phyloP scores from a whole-genome alignment of 257 asterid genomes.

The Jacaranda copaia region DNA sequence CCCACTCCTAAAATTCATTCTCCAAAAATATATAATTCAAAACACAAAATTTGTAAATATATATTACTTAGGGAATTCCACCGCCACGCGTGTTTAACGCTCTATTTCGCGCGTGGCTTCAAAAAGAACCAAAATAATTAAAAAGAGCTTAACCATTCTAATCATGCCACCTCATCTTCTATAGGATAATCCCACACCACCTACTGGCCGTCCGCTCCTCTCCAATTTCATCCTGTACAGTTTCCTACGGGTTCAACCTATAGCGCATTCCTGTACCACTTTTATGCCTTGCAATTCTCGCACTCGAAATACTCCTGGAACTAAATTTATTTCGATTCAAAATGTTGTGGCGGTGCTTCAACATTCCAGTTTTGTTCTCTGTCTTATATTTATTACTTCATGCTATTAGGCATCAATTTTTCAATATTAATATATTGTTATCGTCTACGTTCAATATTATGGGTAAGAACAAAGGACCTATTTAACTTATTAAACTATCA shows the following conservation, averaged over 20 bases:
- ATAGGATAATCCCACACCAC: constrained; percentile 16
- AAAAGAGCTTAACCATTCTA: constrained; percentile 34
- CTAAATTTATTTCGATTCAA: neutral
- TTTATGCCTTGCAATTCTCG: neutral
- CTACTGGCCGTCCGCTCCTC: constrained; percentile 22
- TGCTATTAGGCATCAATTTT: too few species aligned
- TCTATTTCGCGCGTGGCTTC: neutral
- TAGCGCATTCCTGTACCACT: neutral
- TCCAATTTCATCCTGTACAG: constrained; percentile 16
- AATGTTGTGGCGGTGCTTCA: too few species aligned
- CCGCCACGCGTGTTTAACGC: neutral
- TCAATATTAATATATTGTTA: too few species aligned
- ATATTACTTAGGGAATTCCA: too few species aligned
- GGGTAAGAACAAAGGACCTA: neutral
- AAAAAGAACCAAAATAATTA: neutral
- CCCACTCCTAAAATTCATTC: too few species aligned
- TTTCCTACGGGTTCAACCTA: constrained; percentile 17
- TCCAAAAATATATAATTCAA: too few species aligned
- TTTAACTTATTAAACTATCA: too few species aligned
- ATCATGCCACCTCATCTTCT: constrained; percentile 23
- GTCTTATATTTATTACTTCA: too few species aligned
- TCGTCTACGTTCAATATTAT: neutral
- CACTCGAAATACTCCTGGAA: neutral
- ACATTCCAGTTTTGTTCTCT: too few species aligned
- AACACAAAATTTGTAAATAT: too few species aligned